A percentile compares a stretch with the other conserved stretches of the same genome.
Evolutionary conservation across 306 rosid species (phyloP).

Genomic region (Trichosanthes truncata): DNA sequence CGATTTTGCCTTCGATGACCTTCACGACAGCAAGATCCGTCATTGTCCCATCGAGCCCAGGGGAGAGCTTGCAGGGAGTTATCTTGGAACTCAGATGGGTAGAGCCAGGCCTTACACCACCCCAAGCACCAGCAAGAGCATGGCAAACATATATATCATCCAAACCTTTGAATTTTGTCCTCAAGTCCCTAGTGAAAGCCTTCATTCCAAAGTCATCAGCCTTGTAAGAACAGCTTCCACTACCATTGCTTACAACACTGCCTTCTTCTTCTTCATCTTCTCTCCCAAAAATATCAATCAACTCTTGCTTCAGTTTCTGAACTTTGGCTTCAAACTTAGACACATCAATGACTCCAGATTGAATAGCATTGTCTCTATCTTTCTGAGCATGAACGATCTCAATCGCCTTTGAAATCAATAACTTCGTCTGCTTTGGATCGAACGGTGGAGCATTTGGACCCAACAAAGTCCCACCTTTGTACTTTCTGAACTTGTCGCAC

Average conservation of each 20-base stretch:
- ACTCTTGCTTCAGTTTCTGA: constrained; percentile 33
- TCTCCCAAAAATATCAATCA: constrained; percentile 41
- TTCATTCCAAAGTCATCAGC: constrained; percentile 40
- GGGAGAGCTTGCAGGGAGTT: constrained; percentile 50
- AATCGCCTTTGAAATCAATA: constrained; percentile 43
- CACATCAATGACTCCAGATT: constrained; percentile 21
- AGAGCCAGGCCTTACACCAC: constrained; percentile 78
- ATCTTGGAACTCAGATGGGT: constrained; percentile 46
- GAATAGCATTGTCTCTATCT: constrained; percentile 23
- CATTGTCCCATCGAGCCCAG: constrained; percentile 73
- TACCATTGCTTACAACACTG: background rate
- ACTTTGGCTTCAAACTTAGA: constrained; percentile 27
- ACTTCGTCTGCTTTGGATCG: constrained; percentile 44
- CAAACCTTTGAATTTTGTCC: constrained; percentile 47
- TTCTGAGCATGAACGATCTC: constrained; percentile 46
- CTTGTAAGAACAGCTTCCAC: constrained; percentile 12
- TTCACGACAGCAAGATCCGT: constrained; percentile 64
- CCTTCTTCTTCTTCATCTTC: constrained; percentile 9
- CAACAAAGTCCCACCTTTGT: constrained; percentile 41
- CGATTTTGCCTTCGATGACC: constrained; percentile 55
- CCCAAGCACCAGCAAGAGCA: constrained; percentile 88
- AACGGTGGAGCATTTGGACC: constrained; percentile 46
- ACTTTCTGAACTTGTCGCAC: constrained; percentile 53
- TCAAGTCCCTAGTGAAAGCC: constrained; percentile 72
- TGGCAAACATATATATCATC: constrained; percentile 86